Evolutionary conservation across 352 stramenopile genomes (phyloP), one percentile per base, ranked within the genome.

Genomic region (Aphanomyces cochlioides): DNA sequence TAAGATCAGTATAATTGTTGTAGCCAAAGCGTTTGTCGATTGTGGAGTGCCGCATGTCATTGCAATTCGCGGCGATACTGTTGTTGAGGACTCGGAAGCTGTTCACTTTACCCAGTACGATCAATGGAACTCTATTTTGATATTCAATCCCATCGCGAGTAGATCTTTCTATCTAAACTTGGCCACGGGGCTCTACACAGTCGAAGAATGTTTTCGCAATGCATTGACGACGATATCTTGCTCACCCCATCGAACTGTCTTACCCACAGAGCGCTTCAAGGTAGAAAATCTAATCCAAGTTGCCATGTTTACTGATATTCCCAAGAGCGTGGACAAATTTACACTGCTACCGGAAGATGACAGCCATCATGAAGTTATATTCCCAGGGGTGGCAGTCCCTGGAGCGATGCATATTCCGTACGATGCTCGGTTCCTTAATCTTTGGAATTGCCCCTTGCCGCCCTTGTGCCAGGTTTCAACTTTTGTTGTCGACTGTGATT

Each of bases 121-220:
- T 41, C 54, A 10, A 61, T 3, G 7, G 10, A n/a, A 58, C 37
- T 34, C n/a, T 38, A 10, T 58, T 1, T 53, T 53, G n/a, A 1
- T n/a, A 61, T 37, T 8, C 37, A 37, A 37, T 58, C 50, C 10
- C 43, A 36, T 19, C n/a, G 54, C 43, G 13, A 45, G 54, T 39
- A 61, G 54, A 37, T 28, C 54, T n/a, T 61, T 61, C 54, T 61
- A 61, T n/a, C 43, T 61, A 2, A 61, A 61, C n/a, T 61, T 61
- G 28, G 54, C 54, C 54, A 37, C n/a, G 54, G 54, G 54, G 19
- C 54, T 19, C 12, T 15, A 40, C 15, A 40, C 54, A n/a, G 54
- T 61, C 6, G 21, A 61, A 6, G 17, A 19, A 37, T 61, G 54
- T 41, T 61, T 61, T 37, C 5, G n/a, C 12, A 12, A 61, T 10